Base-by-base conservation (phyloP, 1,284 basidiomycete genomes). In the Cutaneotrichosporon cutaneum region DNA sequence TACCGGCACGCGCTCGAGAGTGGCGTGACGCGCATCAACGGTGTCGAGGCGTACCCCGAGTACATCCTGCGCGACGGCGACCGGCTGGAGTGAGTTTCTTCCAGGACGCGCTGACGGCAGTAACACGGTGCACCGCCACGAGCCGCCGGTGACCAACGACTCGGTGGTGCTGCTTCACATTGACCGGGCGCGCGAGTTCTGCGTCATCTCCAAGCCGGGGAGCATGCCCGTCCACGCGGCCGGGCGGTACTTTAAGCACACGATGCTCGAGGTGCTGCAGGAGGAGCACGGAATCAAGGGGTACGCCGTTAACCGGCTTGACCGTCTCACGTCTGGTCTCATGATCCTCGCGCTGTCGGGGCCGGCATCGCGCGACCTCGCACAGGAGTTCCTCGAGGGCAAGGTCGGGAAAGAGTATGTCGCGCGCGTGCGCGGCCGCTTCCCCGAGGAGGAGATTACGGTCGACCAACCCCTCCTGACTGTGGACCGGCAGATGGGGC, bases 21-120 rank as follows among this genome's bases (percentile, higher is more conserved):
- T n/a, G 95, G 95, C 3, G 90, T 96, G 22, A 96, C 93, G 13
- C 92, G 90, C 7, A 86, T 99, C 62, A 98, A 99, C 72, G 94
- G 93, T 18, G 85, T 87, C 58, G 82, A 87, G 16, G 93, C 93
- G 3, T 85, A 83, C 48, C 88, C 92, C 4, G 87, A 90, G 61
- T 89, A 89, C 10, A 84, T 94, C 26, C 83, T 99, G 56, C 83
- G 83, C 60, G 90, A 96, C 72, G 92, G 93, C 11, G 96, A 99
- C 78, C 84, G 90, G 56, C 88, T 97, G 60, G 91, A 94, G 91
- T 92, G 65, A 66, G 88, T 83, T 42, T 45, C 11, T 2, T 32
- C 36, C 54, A 4, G 18, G 18, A 6, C 24, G 32, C 3, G 56
- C 59, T 61, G 26, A 60, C 44, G n/a, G 4, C 67, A 95, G 92